Evolutionary conservation across 169 alveolate genomes (phyloP).

Genomic region (Plasmodium inui): DNA sequence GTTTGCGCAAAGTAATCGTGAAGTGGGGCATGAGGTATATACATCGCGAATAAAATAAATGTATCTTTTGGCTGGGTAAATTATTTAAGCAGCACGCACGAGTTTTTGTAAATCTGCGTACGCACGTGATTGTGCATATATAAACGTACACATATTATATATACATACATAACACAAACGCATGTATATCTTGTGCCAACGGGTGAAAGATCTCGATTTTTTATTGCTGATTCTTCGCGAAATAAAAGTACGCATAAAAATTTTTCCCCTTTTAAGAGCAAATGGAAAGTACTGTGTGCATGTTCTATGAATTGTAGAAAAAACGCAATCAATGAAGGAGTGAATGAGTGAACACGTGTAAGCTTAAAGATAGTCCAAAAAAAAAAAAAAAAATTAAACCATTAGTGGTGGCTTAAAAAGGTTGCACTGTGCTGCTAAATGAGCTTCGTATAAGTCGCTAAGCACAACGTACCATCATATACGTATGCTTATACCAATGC

Average conservation of each 20-base stretch:
- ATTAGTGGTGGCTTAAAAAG: not conserved
- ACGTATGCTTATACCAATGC: not conserved
- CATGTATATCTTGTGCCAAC: not conserved
- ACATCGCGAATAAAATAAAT: not conserved
- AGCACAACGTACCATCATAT: not conserved
- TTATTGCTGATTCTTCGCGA: not conserved
- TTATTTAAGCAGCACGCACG: not conserved
- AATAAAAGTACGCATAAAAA: not conserved
- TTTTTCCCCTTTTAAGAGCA: not conserved
- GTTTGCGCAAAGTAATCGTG: not conserved
- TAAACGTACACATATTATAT: not conserved
- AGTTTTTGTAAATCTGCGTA: not conserved
- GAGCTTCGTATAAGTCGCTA: not conserved
- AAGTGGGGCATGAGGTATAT: not conserved
- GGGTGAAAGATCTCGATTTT: not conserved
- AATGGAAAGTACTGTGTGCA: conserved; percentile 2
- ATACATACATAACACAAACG: not conserved
- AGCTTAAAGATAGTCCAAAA: not conserved
- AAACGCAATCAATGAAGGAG: not conserved
- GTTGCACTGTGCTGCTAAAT: not conserved
- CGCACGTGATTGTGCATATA: not conserved
- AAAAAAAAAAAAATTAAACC: conserved; percentile 1
- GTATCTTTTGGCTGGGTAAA: not conserved
- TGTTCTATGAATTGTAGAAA: conserved; percentile 1
- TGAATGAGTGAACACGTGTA: not conserved